Base-by-base conservation (phyloP, 1,284 basidiomycete genomes). In the Papiliotrema laurentii region DNA sequence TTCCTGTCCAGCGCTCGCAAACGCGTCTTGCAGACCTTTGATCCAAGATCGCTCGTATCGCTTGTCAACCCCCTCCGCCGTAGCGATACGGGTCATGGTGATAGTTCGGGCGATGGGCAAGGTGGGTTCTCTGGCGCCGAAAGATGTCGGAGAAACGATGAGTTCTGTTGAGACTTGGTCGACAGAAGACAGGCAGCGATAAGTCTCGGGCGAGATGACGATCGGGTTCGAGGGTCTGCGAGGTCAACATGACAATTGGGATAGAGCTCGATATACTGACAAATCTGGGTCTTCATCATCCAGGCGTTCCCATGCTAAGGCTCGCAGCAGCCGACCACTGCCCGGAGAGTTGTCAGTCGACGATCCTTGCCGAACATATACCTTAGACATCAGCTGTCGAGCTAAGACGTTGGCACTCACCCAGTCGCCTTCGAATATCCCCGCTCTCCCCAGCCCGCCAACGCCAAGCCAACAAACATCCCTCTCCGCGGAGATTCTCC, bases 381-480 rank as follows among this genome's bases (percentile, higher is more conserved):
- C 9, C 18, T 36, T 13, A 2, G 10, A 5, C 43, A 33, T 34
- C 5, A 18, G 35, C 35, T 21, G 11, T 21, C 18, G 10, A 34
- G 43, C 5, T n/a, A 11, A 36, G 16, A 16, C n/a, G 13, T 24
- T 24, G 13, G 24, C 14, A 5, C 22, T n/a, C 61, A 89, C 90
- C 91, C 91, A 94, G 68, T 96, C 89, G 28, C 88, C 87, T 58
- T 84, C 83, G 56, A 93, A 81, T 4, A 88, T 74, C 0, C 90
- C 91, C 25, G 90, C 73, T 42, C 79, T 77, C 11, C 82, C 83
- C 16, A 97, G 76, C 45, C 87, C 84, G 18, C 76, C 66, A 2
- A 71, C 64, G 10, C 62, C 64, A 4, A 74, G 55, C 64, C 68
- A 73, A 47, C 61, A 68, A 10, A 67, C 59, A 21, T 59, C 58